Base-by-base conservation (phyloP, 768 basidiomycete genomes). In the Lentinula edodes region DNA sequence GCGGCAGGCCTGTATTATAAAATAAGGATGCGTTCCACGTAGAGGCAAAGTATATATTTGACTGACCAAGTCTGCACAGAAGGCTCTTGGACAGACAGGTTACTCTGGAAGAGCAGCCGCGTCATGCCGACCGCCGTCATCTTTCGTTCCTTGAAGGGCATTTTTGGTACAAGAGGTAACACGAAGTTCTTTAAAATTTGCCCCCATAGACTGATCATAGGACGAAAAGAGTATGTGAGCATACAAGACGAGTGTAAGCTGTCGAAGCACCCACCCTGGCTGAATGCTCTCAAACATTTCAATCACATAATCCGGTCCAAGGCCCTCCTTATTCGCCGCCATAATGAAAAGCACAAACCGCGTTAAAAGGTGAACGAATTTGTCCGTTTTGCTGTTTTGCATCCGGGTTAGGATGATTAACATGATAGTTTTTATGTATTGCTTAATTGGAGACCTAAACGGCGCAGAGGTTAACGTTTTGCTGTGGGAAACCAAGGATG, bases 71-170 rank as follows among this genome's bases (percentile, higher is more conserved):
- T 75, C 46, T 80, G 78, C 5, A 84, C 79, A 16, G 78, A 77
- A 1, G 91, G 85, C 48, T 83, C 83, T 53, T 82, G 80, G 50
- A 91, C 70, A 84, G 95, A 92, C 56, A 81, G 68, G 32, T 76
- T 72, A 68, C 89, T 90, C 68, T 90, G 81, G 2, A 91, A 91
- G 50, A 99, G 75, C 65, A 98, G 74, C 42, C 88, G 81, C 7
- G 88, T 88, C 59, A 95, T 68, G 13, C 95, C 95, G 28, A 96
- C 86, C 6, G 83, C 88, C 15, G 86, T 86, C 55, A 95, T 75
- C 73, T 97, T 98, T 18, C 93, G 83, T 69, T 96, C 92, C 73
- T 89, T 91, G 63, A 81, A 81, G 1, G 87, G 86, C 71, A 91
- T 84, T 72, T 91, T 91, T 1, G 92, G 83, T 4, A 88, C 79